These are phyloP conservation scores for Zygnema circumcarinatum DNA, from an alignment of 139 green algal species.

Conservation along the genomic window DNA sequence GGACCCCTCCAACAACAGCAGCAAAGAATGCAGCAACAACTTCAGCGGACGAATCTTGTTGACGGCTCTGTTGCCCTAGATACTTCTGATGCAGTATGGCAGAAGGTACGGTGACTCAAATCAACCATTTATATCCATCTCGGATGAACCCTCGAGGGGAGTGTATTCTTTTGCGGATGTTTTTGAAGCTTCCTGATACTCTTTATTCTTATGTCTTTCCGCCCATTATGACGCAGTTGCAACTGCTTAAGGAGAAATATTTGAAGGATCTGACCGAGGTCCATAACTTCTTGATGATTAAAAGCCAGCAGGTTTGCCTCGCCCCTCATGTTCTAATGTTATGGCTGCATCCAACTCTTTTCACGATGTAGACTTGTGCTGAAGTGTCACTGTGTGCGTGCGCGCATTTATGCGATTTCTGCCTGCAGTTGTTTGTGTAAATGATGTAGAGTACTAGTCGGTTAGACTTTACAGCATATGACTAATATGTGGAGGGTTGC, in stretches of 20 bases:
- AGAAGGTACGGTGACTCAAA: slow-evolving; percentile 9
- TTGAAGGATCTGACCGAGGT: slow-evolving; percentile 35
- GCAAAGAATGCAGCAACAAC: slow-evolving; percentile 10
- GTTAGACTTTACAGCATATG: too few relatives aligned
- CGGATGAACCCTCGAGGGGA: too few relatives aligned
- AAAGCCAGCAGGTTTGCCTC: slow-evolving; percentile 29
- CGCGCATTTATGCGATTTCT: too few relatives aligned
- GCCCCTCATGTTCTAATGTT: too few relatives aligned
- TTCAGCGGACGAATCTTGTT: slow-evolving; percentile 11
- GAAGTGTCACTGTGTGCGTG: background rate
- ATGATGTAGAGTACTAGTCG: too few relatives aligned
- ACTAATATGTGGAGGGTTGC: too few relatives aligned
- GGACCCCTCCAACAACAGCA: background rate
- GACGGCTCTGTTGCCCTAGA: background rate
- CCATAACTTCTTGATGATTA: slow-evolving; percentile 26
- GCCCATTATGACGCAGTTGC: too few relatives aligned
- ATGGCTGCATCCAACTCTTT: too few relatives aligned
- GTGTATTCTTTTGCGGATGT: too few relatives aligned
- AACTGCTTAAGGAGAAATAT: slow-evolving; percentile 32
- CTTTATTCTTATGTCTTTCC: background rate
- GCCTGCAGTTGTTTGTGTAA: too few relatives aligned
- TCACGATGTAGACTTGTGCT: background rate
- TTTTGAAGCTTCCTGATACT: background rate
- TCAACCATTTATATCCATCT: too few relatives aligned
- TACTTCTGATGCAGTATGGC: slow-evolving; percentile 17